These are phyloP conservation scores for Leishmania martiniquensis DNA, from an alignment of 208 protist species.

Conservation along the genomic window DNA sequence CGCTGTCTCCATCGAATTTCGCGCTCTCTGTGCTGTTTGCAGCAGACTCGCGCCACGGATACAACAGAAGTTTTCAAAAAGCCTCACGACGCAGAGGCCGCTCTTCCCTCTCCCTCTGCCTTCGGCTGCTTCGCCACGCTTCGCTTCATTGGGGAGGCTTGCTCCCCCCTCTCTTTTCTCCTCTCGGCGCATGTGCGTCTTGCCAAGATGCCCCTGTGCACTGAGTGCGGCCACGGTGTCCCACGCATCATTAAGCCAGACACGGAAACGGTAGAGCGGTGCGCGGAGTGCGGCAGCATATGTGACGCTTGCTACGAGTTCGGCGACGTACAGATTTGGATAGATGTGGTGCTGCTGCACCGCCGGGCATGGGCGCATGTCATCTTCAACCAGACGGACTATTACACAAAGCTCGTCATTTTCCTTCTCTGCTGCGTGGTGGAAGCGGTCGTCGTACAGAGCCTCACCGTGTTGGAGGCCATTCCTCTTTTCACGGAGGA, in stretches of 20 bases:
- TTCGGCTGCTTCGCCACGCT: background rate
- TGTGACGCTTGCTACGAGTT: constrained; percentile 86
- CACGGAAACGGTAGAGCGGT: constrained; percentile 77
- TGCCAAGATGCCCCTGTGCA: constrained; percentile 72
- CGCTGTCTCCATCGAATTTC: background rate
- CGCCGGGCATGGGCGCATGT: constrained; percentile 77
- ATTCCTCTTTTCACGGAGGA: constrained; percentile 16
- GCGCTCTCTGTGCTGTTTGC: background rate
- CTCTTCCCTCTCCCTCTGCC: background rate
- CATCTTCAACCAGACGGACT: constrained; percentile 61
- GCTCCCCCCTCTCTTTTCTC: background rate
- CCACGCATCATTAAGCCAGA: constrained; percentile 68
- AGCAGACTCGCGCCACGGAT: background rate
- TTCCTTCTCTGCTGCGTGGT: constrained; percentile 61
- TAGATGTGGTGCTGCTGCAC: constrained; percentile 74
- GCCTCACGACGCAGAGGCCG: background rate
- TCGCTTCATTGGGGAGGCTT: background rate
- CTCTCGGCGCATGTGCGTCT: constrained; percentile 6
- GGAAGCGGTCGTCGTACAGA: constrained; percentile 77
- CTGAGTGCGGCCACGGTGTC: constrained; percentile 65
- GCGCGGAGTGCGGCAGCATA: constrained; percentile 48
- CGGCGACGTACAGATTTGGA: constrained; percentile 68
- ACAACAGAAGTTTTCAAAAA: background rate
- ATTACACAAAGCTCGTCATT: constrained; percentile 15
- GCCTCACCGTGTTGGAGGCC: constrained; percentile 36